These are phyloP conservation scores for Fonsecaea pedrosoi DNA, from an alignment of 2,329 filamentous ascomycete species.

Conservation along the genomic window DNA sequence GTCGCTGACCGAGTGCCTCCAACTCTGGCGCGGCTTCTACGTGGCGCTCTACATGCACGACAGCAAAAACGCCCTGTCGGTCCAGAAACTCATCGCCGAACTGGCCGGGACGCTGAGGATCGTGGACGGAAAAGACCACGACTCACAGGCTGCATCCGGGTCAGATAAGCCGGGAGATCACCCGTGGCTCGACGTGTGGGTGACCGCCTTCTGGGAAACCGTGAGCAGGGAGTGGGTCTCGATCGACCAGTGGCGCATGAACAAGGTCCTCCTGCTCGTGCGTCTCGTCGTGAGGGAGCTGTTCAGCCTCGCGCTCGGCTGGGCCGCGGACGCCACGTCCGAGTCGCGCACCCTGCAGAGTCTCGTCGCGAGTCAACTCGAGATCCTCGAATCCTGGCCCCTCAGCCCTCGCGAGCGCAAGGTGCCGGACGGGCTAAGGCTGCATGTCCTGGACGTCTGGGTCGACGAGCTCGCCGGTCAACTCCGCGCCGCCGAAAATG, in stretches of 20 bases:
- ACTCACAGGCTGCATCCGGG: background rate
- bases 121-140: conserved; percentile 29
- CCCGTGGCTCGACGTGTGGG: conserved; percentile 33
- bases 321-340: conserved; percentile 24
- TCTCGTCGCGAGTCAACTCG: conserved; percentile 39
- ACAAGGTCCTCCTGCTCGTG: conserved; percentile 90
- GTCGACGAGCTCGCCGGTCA: conserved; percentile 73
- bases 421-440: conserved; percentile 80
- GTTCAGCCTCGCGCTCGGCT: conserved; percentile 34
- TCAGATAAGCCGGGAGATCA: background rate
- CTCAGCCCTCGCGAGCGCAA: conserved; percentile 56
- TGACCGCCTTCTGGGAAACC: conserved; percentile 71
- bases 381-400: conserved; percentile 42
- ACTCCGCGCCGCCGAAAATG: conserved; percentile 21
- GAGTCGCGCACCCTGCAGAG: conserved; percentile 24
- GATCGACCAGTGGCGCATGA: conserved; percentile 78
- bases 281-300: conserved; percentile 58
- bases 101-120: conserved; percentile 33
- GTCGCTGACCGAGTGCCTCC: conserved; percentile 37
- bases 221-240: conserved; percentile 72
- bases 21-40: conserved; percentile 40
- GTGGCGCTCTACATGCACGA: conserved; percentile 42
- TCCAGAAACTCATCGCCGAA: conserved; percentile 37
- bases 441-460: conserved; percentile 90
- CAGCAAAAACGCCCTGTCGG: conserved; percentile 36